Evolutionary conservation across 352 stramenopile genomes (phyloP), one percentile per base, ranked within the genome.

Genomic region (Phytophthora lateralis): DNA sequence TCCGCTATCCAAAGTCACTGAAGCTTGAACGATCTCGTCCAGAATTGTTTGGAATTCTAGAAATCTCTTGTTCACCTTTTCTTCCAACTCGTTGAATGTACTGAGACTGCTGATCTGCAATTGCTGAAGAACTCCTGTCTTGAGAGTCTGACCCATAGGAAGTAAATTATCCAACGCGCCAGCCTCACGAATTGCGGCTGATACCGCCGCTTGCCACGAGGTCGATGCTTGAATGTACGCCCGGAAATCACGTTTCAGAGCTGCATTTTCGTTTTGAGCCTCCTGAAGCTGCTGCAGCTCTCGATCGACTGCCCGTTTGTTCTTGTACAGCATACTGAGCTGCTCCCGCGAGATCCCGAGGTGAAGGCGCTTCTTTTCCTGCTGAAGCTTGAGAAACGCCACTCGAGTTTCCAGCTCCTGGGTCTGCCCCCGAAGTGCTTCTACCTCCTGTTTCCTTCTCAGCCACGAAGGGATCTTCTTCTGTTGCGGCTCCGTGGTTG

Each of bases 401-500:
- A 57, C 35, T 5, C 24, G 35, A 21, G 37, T 57, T n/a, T 57
- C 50, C 50, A 57, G 29, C 24, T 35, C 37, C 24, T 39, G 10
- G 0, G 35, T 49, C 21, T 56, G 35, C 15, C 21, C 14, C 21
- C 49, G 49, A 20, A 56, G 37, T 7, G 12, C 15, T 10, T 35
- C 11, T 35, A 47, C 10, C 49, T 57, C 38, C 26, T 48, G 11
- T 24, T 57, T 57, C 21, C 38, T 39, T 47, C 57, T 43, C 20
- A 43, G 18, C 48, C 48, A 58, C 48, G 56, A 64, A 12, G 42
- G 45, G 4, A n/a, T 30, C 21, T 12, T 59, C 18, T 21, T 44
- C 30, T 42, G 2, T 38, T 38, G 15, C 12, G 35, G 35, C 12
- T 9, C 12, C 14, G 32, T 7, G 2, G 32, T 38, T 38, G 12